A percentile compares a stretch with the other conserved stretches of the same genome.
These are phyloP conservation scores for Polymyxa betae DNA, from an alignment of 208 protist genomes.

Conservation along the genomic window DNA sequence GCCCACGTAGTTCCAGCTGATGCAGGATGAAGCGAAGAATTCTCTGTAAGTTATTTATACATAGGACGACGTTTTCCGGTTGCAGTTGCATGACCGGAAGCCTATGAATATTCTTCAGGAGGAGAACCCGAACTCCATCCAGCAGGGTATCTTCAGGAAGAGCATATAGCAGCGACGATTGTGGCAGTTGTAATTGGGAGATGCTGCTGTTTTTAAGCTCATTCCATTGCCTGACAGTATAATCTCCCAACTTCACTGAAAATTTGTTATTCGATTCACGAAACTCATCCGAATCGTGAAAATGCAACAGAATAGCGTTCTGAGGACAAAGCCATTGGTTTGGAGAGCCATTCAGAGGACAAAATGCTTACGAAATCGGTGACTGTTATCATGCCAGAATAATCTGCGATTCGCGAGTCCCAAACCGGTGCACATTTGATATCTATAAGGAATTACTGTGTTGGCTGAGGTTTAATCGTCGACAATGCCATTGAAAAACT, in stretches of 20 bases:
- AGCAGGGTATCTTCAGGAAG: conserved; percentile 13
- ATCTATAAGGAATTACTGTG: background rate
- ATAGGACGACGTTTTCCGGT: conserved; percentile 40
- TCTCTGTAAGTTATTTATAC: conserved; percentile 46
- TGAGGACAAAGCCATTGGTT: background rate
- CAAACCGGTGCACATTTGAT: conserved; percentile 45
- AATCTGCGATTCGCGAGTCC: background rate
- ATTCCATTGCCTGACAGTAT: conserved; percentile 41
- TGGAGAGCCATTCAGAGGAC: background rate
- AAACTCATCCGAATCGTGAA: conserved; percentile 38
- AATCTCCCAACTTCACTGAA: background rate
- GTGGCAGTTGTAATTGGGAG: background rate
- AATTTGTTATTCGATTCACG: conserved; percentile 20
- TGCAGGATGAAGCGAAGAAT: conserved; percentile 51
- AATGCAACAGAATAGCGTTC: conserved; percentile 50
- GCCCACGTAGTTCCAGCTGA: conserved; percentile 8
- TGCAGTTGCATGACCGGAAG: conserved; percentile 25
- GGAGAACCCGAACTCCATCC: conserved; percentile 23
- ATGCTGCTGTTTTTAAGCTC: background rate
- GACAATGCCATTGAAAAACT: background rate
- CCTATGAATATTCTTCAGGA: conserved; percentile 32
- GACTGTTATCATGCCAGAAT: conserved; percentile 47
- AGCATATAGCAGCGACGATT: background rate
- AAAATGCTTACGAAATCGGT: conserved; percentile 39
- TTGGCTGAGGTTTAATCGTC: background rate